Percentiles rank a stretch among this genome's conserved stretches.
These are phyloP conservation scores for Penicillium sp. DNA, from an alignment of 2,329 filamentous ascomycete species.

Conservation along the genomic window DNA sequence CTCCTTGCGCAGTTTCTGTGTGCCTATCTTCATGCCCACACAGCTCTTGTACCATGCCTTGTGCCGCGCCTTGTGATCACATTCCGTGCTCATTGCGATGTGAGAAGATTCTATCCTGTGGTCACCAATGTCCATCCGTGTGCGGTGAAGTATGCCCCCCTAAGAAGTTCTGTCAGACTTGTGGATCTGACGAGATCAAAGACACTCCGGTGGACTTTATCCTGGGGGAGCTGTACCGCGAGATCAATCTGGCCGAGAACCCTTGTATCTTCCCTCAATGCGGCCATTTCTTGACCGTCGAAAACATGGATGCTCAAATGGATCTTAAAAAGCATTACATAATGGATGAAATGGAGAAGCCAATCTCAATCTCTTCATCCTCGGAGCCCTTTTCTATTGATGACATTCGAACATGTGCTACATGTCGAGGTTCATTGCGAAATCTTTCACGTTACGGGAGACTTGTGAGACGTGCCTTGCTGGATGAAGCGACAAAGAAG, in stretches of 20 bases:
- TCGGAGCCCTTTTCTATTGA: constrained; percentile 51
- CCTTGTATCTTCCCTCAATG: constrained; percentile 64
- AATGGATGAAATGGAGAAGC: constrained; percentile 25
- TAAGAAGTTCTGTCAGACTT: constrained; percentile 57
- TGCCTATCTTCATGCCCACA: constrained; percentile 61
- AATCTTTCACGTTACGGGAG: constrained; percentile 62
- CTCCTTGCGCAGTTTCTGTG: constrained; percentile 56
- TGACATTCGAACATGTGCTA: constrained; percentile 56
- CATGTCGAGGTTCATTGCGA: constrained; percentile 60
- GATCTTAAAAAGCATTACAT: constrained; percentile 44
- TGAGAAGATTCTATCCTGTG: constrained; percentile 53
- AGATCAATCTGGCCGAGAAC: constrained; percentile 58
- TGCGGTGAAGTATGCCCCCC: constrained; percentile 65
- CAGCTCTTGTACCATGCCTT: constrained; percentile 53
- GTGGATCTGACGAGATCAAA: constrained; percentile 46
- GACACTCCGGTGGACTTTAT: constrained; percentile 58
- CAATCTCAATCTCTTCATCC: constrained; percentile 31
- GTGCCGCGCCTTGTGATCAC: constrained; percentile 66
- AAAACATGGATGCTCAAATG: constrained; percentile 63
- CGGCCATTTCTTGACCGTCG: constrained; percentile 62
- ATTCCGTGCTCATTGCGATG: constrained; percentile 66
- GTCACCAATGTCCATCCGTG: constrained; percentile 64
- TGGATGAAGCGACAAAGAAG: constrained; percentile 65
- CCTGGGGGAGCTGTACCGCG: constrained; percentile 53
- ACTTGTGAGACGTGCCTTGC: constrained; percentile 58